A percentile compares a stretch with the other conserved stretches of the same genome.
Conservation (phyloP, 768 basidiomycete species). For the Multifurca ochricompacta region DNA sequence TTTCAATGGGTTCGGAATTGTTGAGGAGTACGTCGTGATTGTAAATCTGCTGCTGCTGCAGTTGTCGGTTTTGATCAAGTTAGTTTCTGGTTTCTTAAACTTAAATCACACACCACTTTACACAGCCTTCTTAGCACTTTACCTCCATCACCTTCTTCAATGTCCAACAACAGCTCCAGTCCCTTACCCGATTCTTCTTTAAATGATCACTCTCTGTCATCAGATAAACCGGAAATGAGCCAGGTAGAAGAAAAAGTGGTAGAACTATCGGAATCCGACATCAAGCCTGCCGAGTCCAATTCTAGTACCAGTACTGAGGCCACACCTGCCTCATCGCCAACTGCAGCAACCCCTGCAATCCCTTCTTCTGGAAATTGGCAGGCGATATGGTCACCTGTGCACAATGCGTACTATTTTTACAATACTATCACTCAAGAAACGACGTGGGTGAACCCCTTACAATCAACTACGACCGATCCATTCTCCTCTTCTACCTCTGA, state of each 20-base stretch:
- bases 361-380: constrained; percentile 48
- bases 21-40: too few species aligned
- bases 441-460: constrained; percentile 76
- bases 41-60: too few species aligned
- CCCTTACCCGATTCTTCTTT: constrained; percentile 1
- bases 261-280: background rate
- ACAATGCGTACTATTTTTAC: constrained; percentile 82
- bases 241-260: background rate
- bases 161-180: constrained; percentile 1
- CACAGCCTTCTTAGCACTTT: background rate
- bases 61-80: too few species aligned
- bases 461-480: constrained; percentile 21
- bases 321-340: constrained; percentile 5
- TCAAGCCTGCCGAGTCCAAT: background rate
- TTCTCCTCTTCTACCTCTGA: constrained; percentile 17
- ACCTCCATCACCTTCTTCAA: constrained; percentile 5
- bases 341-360: constrained; percentile 13
- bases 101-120: too few species aligned
- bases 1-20: constrained; percentile 19
- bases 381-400: constrained; percentile 68
- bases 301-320: background rate
- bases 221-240: background rate
- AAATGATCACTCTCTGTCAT: background rate
- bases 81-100: too few species aligned
- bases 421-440: constrained; percentile 70